Evolutionary conservation across 1,284 basidiomycete genomes (phyloP), one percentile per base, ranked within the genome.

Genomic region (Golubevia pallescens): DNA sequence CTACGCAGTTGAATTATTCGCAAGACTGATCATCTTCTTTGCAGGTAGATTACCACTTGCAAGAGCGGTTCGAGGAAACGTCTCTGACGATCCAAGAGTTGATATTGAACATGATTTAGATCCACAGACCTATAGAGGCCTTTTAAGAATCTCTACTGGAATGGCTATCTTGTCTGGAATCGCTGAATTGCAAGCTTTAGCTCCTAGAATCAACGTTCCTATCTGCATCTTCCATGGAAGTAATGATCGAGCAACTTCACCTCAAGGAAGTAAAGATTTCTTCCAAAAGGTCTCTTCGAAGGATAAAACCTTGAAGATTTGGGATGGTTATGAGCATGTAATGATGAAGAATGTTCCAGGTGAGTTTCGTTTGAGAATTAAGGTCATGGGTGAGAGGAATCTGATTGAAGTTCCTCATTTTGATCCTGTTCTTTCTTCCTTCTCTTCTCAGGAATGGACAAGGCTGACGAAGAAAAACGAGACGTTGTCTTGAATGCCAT

Each of bases 41-140:
- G 87, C 86, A 3, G 87, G 86, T 16, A 80, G 86, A 1, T 74
- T 88, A 2, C 88, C 88, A 2, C 67, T 88, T 16, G 86, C 86
- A 3, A 78, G 83, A 34, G 86, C 86, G 48, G 87, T 88, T 65
- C 75, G 71, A 78, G 87, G 88, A 53, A 88, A 88, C 54, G 87
- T 88, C 16, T 87, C 86, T n/a, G 87, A 88, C 70, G 88, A 89
- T 81, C 87, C 87, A 0, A 71, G 87, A 13, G 88, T 88, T 3
- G 69, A 81, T 28, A 66, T 65, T 16, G 73, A 73, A 38, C 70
- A 70, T 48, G 53, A 76, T 81, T 85, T 79, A 19, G 86, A 87
- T 61, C 79, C 81, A 0, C 73, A 87, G 7, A 87, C 87, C 38
- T 89, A 89, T 77, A 86, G 88, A 65, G 88, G 88, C 16, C 79